Evolutionary conservation across 1,284 basidiomycete species (phyloP).

Genomic region (Inonotus hispidus): DNA sequence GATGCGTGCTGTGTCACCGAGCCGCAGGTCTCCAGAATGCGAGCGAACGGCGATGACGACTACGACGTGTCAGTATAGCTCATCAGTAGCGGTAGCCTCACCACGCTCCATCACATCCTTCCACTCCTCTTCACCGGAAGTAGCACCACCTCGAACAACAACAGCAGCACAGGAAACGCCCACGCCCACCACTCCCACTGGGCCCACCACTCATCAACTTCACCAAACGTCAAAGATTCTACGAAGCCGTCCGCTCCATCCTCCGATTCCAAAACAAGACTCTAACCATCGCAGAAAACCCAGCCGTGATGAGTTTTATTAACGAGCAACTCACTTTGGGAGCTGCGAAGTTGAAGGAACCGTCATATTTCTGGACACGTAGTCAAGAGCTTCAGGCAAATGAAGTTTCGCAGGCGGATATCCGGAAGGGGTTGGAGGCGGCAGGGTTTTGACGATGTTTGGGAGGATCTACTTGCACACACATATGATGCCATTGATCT

Average conservation of each 20-base stretch:
- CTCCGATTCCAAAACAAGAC: constrained; percentile 50
- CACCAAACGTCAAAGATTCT: constrained; percentile 51
- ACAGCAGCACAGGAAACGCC: no score
- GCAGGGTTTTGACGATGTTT: constrained; percentile 44
- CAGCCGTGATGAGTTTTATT: constrained; percentile 44
- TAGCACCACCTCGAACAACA: constrained; percentile 12
- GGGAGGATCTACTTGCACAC: no score
- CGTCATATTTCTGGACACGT: constrained; percentile 48
- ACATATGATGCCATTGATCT: neutral
- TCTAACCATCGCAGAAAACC: constrained; percentile 45
- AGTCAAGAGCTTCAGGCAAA: constrained; percentile 54
- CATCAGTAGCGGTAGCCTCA: neutral
- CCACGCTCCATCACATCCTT: neutral
- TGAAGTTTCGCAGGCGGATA: constrained; percentile 56
- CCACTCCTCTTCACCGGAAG: neutral
- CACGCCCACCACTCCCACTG: neutral
- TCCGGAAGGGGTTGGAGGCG: constrained; percentile 53
- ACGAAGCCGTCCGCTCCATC: constrained; percentile 49
- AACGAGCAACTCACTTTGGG: constrained; percentile 38
- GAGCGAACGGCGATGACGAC: neutral
- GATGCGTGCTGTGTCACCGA: neutral
- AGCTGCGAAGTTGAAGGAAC: constrained; percentile 35
- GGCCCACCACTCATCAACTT: constrained; percentile 41
- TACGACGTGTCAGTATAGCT: neutral
- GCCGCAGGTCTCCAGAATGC: neutral